phyloP scores from a whole-genome alignment of 805 yeast species.

The Kodamaea neixiangensis region DNA sequence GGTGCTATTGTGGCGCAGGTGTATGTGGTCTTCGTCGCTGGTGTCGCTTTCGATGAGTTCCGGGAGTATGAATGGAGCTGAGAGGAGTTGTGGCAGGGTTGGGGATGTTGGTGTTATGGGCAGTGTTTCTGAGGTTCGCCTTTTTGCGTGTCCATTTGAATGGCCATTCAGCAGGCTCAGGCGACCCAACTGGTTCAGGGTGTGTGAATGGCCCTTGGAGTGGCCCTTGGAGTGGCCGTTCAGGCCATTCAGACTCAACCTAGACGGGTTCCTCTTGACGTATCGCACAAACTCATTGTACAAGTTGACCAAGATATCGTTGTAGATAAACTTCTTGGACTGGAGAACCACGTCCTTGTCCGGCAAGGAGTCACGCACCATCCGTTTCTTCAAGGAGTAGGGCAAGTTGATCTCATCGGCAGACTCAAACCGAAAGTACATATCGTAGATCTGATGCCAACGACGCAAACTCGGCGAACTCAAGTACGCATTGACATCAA shows the following conservation, averaged over 20 bases:
- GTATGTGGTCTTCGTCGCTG: slow-evolving; percentile 4
- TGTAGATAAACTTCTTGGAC: slow-evolving; percentile 26
- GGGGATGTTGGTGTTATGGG: slow-evolving; percentile 4
- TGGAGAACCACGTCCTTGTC: slow-evolving; percentile 11
- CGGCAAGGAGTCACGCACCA: slow-evolving; percentile 25
- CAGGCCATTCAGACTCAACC: slow-evolving; percentile 8
- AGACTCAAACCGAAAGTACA: slow-evolving; percentile 30
- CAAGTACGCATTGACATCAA: slow-evolving; percentile 23
- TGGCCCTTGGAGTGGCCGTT: neutral
- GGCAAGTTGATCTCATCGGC: slow-evolving; percentile 39
- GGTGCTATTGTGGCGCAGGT: slow-evolving; percentile 12
- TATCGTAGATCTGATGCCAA: slow-evolving; percentile 31
- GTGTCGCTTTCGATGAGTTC: slow-evolving; percentile 8
- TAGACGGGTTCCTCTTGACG: slow-evolving; percentile 12
- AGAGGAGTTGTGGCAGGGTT: neutral
- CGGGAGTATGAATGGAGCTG: slow-evolving; percentile 2
- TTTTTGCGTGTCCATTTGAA: neutral
- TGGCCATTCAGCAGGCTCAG: too few species aligned
- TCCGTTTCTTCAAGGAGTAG: slow-evolving; percentile 20
- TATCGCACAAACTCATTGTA: slow-evolving; percentile 33
- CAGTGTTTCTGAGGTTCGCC: slow-evolving; percentile 1
- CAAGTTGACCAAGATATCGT: slow-evolving; percentile 28
- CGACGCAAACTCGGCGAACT: slow-evolving; percentile 13
- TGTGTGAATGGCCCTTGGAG: too few species aligned
- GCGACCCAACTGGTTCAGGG: too few species aligned